These are phyloP conservation scores for Cyphellophora attinorum DNA, from an alignment of 2,329 filamentous ascomycete genomes.

Conservation along the genomic window DNA sequence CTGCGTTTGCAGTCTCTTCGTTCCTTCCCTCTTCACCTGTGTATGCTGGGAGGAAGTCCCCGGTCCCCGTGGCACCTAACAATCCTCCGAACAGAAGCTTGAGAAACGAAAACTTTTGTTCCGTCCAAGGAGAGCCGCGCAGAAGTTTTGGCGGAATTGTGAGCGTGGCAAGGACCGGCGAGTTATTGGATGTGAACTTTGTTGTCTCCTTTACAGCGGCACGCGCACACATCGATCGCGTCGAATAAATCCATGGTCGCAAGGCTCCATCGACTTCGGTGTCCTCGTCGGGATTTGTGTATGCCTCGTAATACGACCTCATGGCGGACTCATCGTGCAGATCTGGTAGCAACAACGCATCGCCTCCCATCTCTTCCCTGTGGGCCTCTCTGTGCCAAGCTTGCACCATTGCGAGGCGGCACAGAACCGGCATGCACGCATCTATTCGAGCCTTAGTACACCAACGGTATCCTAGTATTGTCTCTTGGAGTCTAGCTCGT, in stretches of 20 bases:
- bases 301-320: constrained; percentile 7
- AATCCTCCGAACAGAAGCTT: too few relatives aligned
- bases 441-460: constrained; percentile 27
- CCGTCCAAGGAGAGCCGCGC: constrained; percentile 20
- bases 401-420: constrained; percentile 24
- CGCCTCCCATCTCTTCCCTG: neutral
- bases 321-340: constrained; percentile 4
- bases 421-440: constrained; percentile 24
- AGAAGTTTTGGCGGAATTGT: constrained; percentile 27
- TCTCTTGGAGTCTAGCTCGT: constrained; percentile 24
- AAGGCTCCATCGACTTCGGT: constrained; percentile 11
- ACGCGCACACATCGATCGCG: constrained; percentile 17
- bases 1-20: too few relatives aligned
- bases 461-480: constrained; percentile 29
- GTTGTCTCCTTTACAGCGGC: constrained; percentile 10
- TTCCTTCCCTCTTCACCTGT: too few relatives aligned
- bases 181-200: constrained; percentile 1
- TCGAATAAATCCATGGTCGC: constrained; percentile 12
- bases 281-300: neutral
- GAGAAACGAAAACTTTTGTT: constrained; percentile 23
- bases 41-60: too few relatives aligned
- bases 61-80: too few relatives aligned
- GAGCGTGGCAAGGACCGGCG: constrained; percentile 14
- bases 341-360: constrained; percentile 3
- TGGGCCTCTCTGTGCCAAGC: constrained; percentile 22